phyloP scores from a whole-genome alignment of 2,329 filamentous ascomycete genomes.

The Aureobasidium zeae region DNA sequence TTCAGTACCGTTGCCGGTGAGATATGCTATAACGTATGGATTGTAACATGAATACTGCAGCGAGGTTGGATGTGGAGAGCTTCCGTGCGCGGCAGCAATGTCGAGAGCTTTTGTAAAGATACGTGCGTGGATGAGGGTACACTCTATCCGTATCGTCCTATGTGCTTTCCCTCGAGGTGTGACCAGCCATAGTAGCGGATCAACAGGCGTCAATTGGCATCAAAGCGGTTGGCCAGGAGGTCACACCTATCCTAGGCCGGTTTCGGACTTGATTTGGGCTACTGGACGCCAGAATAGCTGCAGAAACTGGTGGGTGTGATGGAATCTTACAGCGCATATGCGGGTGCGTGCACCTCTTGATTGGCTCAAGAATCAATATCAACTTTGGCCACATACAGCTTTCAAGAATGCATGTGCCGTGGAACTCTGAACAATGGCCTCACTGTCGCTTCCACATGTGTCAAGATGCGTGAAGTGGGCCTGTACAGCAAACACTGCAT shows the following conservation, averaged over 20 bases:
- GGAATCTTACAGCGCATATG: constrained; percentile 2
- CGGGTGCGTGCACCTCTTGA: not conserved
- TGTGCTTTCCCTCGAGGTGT: constrained; percentile 8
- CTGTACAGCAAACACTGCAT: constrained; percentile 13
- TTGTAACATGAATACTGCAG: constrained; percentile 6
- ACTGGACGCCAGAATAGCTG: constrained; percentile 12
- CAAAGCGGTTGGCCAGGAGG: constrained; percentile 8
- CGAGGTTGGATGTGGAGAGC: constrained; percentile 1
- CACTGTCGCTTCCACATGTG: constrained; percentile 1
- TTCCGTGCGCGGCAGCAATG: constrained; percentile 12
- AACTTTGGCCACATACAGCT: not conserved
- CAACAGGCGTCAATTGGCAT: constrained; percentile 11
- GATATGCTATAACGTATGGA: constrained; percentile 5
- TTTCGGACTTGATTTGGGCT: not conserved
- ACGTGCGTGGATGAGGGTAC: constrained; percentile 7
- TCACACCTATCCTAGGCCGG: constrained; percentile 3
- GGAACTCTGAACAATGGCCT: not conserved
- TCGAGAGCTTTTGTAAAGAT: constrained; percentile 14
- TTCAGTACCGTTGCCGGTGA: constrained; percentile 14
- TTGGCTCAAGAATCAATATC: constrained; percentile 7
- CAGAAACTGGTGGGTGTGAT: constrained; percentile 3
- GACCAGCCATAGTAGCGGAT: constrained; percentile 9
- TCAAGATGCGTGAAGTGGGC: not conserved
- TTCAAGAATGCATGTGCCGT: not conserved
- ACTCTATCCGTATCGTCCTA: constrained; percentile 1